phyloP scores from a whole-genome alignment of 208 protist genomes.

The Wallacemonas sp. region DNA sequence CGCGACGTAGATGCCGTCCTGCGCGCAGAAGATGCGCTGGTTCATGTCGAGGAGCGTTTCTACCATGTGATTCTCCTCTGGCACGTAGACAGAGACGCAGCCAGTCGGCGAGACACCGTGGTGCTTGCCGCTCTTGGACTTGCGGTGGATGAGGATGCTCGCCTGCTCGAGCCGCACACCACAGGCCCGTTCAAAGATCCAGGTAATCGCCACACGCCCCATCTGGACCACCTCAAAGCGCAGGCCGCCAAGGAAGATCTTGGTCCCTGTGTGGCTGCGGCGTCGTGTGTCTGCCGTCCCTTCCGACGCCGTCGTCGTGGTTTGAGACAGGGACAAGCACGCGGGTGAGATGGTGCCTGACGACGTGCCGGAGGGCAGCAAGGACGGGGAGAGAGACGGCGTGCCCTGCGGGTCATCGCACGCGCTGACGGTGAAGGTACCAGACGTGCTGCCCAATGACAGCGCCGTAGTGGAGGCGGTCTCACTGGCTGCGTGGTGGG shows the following conservation, averaged over 20 bases:
- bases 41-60: slow-evolving; percentile 55
- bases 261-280: slow-evolving; percentile 39
- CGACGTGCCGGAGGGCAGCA: not conserved
- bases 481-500: not conserved
- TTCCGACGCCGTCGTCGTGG: not conserved
- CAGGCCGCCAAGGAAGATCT: slow-evolving; percentile 82
- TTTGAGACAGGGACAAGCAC: not conserved
- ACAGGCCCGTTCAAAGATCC: slow-evolving; percentile 67
- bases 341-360: not conserved
- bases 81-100: slow-evolving; percentile 77
- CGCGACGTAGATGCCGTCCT: slow-evolving; percentile 68
- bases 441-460: not conserved
- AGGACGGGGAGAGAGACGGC: not conserved
- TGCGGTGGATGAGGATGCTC: slow-evolving; percentile 79
- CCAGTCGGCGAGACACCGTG: slow-evolving; percentile 55
- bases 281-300: not conserved
- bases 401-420: not conserved
- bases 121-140: slow-evolving; percentile 42
- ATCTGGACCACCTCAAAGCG: slow-evolving; percentile 86
- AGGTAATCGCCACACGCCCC: slow-evolving; percentile 64
- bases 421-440: slow-evolving; percentile 7
- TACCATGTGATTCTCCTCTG: slow-evolving; percentile 45
- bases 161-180: slow-evolving; percentile 51
- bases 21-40: slow-evolving; percentile 76
- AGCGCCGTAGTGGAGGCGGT: not conserved